Evolutionary conservation across 2,329 filamentous ascomycete genomes (phyloP), one percentile per base, ranked within the genome.

Genomic region (Pseudocercospora vitis): DNA sequence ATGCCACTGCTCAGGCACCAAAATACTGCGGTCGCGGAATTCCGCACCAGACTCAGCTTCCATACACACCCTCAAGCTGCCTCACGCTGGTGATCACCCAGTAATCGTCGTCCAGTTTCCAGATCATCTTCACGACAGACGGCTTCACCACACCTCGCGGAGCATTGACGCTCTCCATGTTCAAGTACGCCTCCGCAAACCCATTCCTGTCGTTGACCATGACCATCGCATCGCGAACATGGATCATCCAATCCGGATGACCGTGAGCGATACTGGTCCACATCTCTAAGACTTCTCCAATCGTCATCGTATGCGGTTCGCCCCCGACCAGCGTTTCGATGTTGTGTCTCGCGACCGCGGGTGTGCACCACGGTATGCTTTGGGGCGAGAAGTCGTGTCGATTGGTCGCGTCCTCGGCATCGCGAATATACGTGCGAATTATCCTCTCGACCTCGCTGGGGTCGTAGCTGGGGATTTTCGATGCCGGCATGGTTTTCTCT

Each of bases 61-160:
- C 40, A 26, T 45, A 21, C 12, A 45, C 21, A 18, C 40, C 40
- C 7, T 26, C 40, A 28, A 26, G 40, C 40, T 29, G 40, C 14
- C 23, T 45, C 40, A 29, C 40, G 40, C 40, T 45, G 12, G 40
- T 45, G 11, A 45, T 19, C 21, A 45, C 24, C 40, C 40, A 45
- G 29, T 29, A 4, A 4, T 7, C 40, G 9, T 29, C 23, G 40
- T n/a, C 8, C 5, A 45, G 24, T 12, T 18, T 45, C 40, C 40
- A 45, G 11, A 45, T 24, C 40, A 29, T 45, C 40, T 45, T 45
- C 11, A 29, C 40, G 11, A 45, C 40, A 45, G 23, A 7, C 40
- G 40, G 40, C 23, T 29, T 45, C 4, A 28, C 19, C 24, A 45
- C 40, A 26, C 40, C 40, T 2, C 3, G 2, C 5, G 39, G 39